Base-by-base conservation (phyloP, 495 filamentous ascomycete genomes). In the Aspergillus funiculosus region DNA sequence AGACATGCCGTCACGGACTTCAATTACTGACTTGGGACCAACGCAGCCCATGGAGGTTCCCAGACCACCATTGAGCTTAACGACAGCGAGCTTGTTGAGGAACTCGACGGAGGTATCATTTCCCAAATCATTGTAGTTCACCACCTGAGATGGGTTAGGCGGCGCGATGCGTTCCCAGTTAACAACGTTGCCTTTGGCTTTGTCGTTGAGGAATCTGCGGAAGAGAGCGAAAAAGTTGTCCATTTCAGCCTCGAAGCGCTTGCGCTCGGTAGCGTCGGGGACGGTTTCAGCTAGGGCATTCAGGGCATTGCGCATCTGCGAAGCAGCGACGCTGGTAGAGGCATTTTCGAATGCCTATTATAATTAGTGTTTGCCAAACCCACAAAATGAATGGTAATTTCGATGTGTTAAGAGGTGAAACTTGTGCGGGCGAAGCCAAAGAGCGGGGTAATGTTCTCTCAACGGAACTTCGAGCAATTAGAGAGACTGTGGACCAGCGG, bases 31-130 rank as follows among this genome's bases (percentile, higher is more conserved):
- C 75, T 99, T 99, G 63, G 92, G 92, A 47, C 92, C 92, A 55
- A 99, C 92, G 65, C 92, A 99, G 60, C 92, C 92, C 92, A 99
- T 99, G 32, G 92, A 99, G 48, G 92, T 99, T 79, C 92, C 92
- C 44, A 99, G 85, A 75, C 92, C 92, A 74, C 92, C 92, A 66
- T 99, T 99, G 60, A 99, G 83, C 83, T 99, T 99, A 61, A 99
- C 80, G 8, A 99, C 94, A 22, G 92, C 92, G 32, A 99, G 81
- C 77, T 99, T 99, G 75, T 85, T 91, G 43, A 99, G 79, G 78
- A 94, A 94, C 56, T 83, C 83, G 32, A 94, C 86, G 6, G 90
- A 87, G 61, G 94, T 85, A 9, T 86, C 78, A 63, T 86, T 89
- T 50, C 84, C 76, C 14, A 99, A 82, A 51, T 81, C 79, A 48